These are phyloP conservation scores for Leccinum laetum DNA, from an alignment of 1,284 basidiomycete species.

Conservation along the genomic window DNA sequence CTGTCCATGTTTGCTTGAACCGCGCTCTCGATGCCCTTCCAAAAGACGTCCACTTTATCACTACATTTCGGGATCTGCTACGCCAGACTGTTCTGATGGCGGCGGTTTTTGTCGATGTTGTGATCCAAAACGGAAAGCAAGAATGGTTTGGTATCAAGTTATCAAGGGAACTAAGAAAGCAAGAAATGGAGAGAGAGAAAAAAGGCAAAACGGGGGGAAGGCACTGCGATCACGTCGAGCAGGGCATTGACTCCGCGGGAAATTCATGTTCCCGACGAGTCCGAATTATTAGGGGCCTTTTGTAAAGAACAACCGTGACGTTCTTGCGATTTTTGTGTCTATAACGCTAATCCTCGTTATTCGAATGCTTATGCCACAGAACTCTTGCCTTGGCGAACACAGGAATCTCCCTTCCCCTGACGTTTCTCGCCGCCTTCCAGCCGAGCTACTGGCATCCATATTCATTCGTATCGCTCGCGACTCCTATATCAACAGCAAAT, in stretches of 20 bases:
- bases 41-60: slow-evolving; percentile 75
- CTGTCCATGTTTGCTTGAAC: slow-evolving; percentile 64
- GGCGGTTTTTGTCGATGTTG: background rate
- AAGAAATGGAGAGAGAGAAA: background rate
- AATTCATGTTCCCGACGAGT: too few relatives aligned
- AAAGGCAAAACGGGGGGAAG: background rate
- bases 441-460: background rate
- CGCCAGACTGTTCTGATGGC: slow-evolving; percentile 55
- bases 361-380: too few relatives aligned
- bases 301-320: too few relatives aligned
- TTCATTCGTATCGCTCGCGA: background rate
- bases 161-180: background rate
- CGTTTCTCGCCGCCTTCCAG: background rate
- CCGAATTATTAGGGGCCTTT: too few relatives aligned
- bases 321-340: too few relatives aligned
- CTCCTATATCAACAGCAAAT: background rate
- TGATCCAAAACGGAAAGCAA: slow-evolving; percentile 1
- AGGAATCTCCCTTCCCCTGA: background rate
- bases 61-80: slow-evolving; percentile 66
- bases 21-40: slow-evolving; percentile 67
- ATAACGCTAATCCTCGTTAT: too few relatives aligned
- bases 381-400: background rate
- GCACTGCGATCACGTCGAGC: too few relatives aligned
- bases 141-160: background rate
- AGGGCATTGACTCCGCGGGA: too few relatives aligned